Evolutionary conservation across 139 green algal genomes (phyloP).

Genomic region (Raphidocelis subcapitata): DNA sequence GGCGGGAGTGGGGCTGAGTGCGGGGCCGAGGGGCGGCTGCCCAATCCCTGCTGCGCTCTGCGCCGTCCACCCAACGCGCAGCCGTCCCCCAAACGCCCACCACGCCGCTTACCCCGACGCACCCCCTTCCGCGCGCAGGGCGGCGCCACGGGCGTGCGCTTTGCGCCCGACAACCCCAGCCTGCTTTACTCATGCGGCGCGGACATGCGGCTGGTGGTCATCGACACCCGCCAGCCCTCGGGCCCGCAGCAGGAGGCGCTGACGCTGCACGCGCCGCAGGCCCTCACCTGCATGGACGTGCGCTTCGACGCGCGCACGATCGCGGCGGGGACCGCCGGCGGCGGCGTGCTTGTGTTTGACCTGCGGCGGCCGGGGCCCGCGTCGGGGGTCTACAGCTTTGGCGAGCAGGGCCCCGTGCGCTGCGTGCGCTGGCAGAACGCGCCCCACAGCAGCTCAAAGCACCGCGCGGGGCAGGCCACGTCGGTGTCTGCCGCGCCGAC

Average conservation of each 20-base stretch:
- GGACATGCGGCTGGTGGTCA: neutral
- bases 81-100: too few relatives aligned
- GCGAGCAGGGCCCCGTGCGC: slow-evolving; percentile 3
- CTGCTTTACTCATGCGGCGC: slow-evolving; percentile 15
- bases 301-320: slow-evolving; percentile 6
- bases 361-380: neutral
- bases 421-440: slow-evolving; percentile 22
- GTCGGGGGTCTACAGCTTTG: slow-evolving; percentile 4
- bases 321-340: slow-evolving; percentile 8
- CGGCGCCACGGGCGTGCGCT: slow-evolving; percentile 10
- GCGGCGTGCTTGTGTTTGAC: slow-evolving; percentile 23
- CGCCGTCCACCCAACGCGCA: too few relatives aligned
- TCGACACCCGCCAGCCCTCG: neutral
- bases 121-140: neutral
- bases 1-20: too few relatives aligned
- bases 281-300: neutral
- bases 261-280: neutral
- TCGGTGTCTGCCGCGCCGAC: too few relatives aligned
- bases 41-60: too few relatives aligned
- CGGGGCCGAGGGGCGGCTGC: too few relatives aligned
- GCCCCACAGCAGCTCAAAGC: neutral
- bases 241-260: slow-evolving; percentile 2
- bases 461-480: neutral
- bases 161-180: neutral
- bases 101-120: too few relatives aligned